Conservation (phyloP, 257 asterid genomes). For the Solanum gracilifrons region DNA sequence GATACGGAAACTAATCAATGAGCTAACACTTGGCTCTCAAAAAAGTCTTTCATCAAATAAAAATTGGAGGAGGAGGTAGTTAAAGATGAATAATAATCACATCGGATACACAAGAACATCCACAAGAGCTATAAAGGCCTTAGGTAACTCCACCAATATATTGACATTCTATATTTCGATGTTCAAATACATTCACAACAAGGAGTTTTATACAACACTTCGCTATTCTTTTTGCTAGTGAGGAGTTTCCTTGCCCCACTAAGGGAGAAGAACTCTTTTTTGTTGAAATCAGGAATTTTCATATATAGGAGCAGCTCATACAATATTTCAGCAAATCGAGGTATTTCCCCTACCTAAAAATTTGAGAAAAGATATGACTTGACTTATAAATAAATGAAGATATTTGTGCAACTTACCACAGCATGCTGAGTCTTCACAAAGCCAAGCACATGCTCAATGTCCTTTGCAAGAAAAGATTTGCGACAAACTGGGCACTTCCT, state of each 20-base stretch:
- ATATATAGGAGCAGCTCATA: neutral
- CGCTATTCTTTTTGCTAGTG: neutral
- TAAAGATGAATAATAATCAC: neutral
- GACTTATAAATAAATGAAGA: neutral
- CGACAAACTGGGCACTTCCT: slow-evolving; percentile 85
- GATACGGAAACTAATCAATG: neutral
- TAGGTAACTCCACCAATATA: neutral
- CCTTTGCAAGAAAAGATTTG: slow-evolving; percentile 64
- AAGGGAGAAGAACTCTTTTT: neutral
- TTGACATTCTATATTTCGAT: neutral
- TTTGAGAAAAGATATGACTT: neutral
- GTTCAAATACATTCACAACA: neutral
- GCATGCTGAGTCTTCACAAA: slow-evolving; percentile 43
- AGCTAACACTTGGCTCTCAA: neutral
- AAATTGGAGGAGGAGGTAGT: neutral
- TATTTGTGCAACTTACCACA: neutral
- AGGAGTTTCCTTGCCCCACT: neutral
- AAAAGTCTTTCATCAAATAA: neutral
- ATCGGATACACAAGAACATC: neutral
- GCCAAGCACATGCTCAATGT: slow-evolving; percentile 72
- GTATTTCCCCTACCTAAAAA: neutral
- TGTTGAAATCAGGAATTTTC: neutral
- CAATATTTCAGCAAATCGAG: neutral
- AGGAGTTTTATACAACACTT: neutral
- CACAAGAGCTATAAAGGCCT: neutral